Evolutionary conservation across 352 stramenopile species (phyloP), one percentile per base, ranked within the genome.

Genomic region (Globisporangium okanoganense): DNA sequence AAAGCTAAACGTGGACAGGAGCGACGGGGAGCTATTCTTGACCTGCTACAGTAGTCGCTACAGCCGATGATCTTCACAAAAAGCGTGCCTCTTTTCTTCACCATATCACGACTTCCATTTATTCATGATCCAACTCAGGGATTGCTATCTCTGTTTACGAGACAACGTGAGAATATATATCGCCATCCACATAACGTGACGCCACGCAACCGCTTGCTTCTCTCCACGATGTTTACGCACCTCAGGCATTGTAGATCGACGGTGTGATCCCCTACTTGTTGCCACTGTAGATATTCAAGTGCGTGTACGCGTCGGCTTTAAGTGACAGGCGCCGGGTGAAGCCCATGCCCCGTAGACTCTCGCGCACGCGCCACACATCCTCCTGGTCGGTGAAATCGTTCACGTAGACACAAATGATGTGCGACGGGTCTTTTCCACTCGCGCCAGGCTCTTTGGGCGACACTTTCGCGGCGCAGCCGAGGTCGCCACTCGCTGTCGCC

Each of bases 251-350:
- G 24, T 53, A 38, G 7, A 53, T 48, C 22, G 43, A 57, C 12
- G 44, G 31, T 5, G 27, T 24, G 22, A 67, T 66, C 7, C 53
- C 43, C 31, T 27, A 58, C 27, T 20, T 13, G n/a, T 67, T 63
- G 54, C 24, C 13, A 2, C 14, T 38, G 61, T 66, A 66, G 44
- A 66, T 62, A 12, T 27, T 12, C 13, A 59, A 49, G 24, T 66
- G 36, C 24, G 61, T 66, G 61, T 54, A 66, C 44, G 44, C 53
- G 29, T 66, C 61, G n/a, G 61, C 33, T 45, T 66, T 66, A 35
- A 66, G 62, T 10, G 24, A 18, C 2, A 66, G 53, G 4, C 22
- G 49, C 33, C 20, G n/a, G 10, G 53, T 47, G 41, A 62, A 50
- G n/a, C 36, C 25, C 24, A 62, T 36, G n/a, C 29, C 33, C 9